Conservation (phyloP, 257 asterid species). For the Plantago ovata region DNA sequence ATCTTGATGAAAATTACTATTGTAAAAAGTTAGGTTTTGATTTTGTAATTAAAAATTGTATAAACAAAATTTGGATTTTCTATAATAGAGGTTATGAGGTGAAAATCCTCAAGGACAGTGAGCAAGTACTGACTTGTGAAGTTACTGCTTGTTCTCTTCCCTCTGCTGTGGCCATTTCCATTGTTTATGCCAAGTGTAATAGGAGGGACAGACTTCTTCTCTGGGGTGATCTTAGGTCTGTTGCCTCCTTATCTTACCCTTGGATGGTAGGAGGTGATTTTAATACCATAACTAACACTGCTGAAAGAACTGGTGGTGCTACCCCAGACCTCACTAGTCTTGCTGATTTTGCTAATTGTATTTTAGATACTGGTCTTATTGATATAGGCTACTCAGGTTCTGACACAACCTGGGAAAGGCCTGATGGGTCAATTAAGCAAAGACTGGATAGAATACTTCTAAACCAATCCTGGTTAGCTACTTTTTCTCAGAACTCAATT, state of each 20-base stretch:
- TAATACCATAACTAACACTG: background rate
- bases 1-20: no score
- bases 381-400: background rate
- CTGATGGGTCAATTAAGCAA: background rate
- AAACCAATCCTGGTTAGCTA: background rate
- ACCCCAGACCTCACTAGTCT: background rate
- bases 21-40: no score
- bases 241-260: no score
- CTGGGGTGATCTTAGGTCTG: background rate
- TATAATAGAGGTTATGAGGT: background rate
- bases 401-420: background rate
- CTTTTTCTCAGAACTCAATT: background rate
- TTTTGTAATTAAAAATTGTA: no score
- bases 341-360: background rate
- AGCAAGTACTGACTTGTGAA: background rate
- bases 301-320: background rate
- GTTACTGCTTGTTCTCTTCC: background rate
- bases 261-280: no score
- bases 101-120: background rate
- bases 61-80: background rate
- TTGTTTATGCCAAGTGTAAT: background rate
- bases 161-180: background rate
- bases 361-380: background rate
- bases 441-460: background rate
- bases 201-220: background rate